Evolutionary conservation across 2,329 filamentous ascomycete species (phyloP).

Genomic region (Cordyceps fumosorosea): DNA sequence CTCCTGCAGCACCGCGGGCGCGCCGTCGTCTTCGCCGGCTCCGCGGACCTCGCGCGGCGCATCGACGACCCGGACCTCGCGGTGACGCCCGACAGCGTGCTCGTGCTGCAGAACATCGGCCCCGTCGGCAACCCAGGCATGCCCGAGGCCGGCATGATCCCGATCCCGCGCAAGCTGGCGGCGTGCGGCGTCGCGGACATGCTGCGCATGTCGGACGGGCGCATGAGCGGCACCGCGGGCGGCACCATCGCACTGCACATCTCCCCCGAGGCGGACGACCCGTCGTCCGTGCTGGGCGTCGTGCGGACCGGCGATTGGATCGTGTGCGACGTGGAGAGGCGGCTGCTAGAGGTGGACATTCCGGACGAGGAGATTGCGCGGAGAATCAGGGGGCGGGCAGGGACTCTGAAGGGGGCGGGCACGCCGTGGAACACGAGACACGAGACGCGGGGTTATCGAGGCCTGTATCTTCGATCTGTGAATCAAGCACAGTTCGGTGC

Average conservation of each 20-base stretch:
- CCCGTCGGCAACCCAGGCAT: constrained; percentile 88
- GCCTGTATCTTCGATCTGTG: constrained; percentile 52
- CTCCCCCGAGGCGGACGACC: constrained; percentile 72
- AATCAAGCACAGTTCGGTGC: constrained; percentile 53
- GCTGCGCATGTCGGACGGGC: constrained; percentile 76
- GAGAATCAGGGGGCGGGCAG: constrained; percentile 56
- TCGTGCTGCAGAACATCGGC: constrained; percentile 83
- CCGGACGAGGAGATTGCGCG: constrained; percentile 60
- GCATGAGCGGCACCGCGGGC: constrained; percentile 80
- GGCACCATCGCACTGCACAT: constrained; percentile 89
- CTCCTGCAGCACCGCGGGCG: constrained; percentile 39
- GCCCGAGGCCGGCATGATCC: constrained; percentile 69
- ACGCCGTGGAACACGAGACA: constrained; percentile 30
- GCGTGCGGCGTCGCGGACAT: constrained; percentile 71
- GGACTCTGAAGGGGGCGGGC: constrained; percentile 24
- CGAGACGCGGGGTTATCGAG: constrained; percentile 48
- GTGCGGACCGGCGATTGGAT: constrained; percentile 72
- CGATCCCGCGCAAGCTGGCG: constrained; percentile 69
- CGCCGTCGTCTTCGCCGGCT: constrained; percentile 63
- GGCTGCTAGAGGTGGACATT: constrained; percentile 53
- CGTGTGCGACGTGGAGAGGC: constrained; percentile 67
- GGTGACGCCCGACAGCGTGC: constrained; percentile 52
- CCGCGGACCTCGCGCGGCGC: constrained; percentile 67
- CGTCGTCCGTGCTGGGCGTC: constrained; percentile 70
- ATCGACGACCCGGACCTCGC: constrained; percentile 53